Evolutionary conservation across 768 basidiomycete species (phyloP), one percentile per base, ranked within the genome.

Genomic region (Kondoa subrosea): DNA sequence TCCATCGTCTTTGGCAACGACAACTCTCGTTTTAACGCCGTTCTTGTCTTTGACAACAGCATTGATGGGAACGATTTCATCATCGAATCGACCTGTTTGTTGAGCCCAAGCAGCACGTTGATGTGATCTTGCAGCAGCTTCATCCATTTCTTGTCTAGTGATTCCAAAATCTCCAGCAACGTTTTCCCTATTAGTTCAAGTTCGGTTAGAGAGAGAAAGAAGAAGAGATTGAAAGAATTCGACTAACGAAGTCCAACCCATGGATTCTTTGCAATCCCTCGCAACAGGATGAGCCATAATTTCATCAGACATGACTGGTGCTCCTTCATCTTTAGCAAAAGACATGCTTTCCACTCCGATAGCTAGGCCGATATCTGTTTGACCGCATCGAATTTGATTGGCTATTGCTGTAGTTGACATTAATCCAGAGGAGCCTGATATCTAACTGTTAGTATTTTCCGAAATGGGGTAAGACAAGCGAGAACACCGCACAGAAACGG

Each of bases 311-410:
- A 50, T 58, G 34, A 2, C 3, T 29, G 15, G 57, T 17, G 63
- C 30, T 17, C n/a, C 12, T 27, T 30, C 32, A 16, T 16, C 74
- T 62, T 71, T 75, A 72, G 74, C 75, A n/a, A 72, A 72, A 0
- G 87, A 87, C 91, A 95, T 95, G 67, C 85, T 87, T 78, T 95
- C 90, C 21, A 89, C 88, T 68, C 89, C 91, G 56, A 88, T 85
- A 0, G 73, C 90, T 65, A 93, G 88, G 57, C 91, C 91, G 72
- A 93, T 85, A 73, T 89, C 85, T 71, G 91, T 92, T 78, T 89
- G 85, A 0, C 88, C 88, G 0, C 82, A 76, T 21, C 77, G 75
- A 73, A 93, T 91, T 75, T 85, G 80, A 75, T 86, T 86, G 31
- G 89, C 88, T 71, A 92, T 86, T 75, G 85, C 84, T 76, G 83